Evolutionary conservation across 371 early-diverging fungal genomes (phyloP), one percentile per base, ranked within the genome.

Genomic region (Mortierella sp.): DNA sequence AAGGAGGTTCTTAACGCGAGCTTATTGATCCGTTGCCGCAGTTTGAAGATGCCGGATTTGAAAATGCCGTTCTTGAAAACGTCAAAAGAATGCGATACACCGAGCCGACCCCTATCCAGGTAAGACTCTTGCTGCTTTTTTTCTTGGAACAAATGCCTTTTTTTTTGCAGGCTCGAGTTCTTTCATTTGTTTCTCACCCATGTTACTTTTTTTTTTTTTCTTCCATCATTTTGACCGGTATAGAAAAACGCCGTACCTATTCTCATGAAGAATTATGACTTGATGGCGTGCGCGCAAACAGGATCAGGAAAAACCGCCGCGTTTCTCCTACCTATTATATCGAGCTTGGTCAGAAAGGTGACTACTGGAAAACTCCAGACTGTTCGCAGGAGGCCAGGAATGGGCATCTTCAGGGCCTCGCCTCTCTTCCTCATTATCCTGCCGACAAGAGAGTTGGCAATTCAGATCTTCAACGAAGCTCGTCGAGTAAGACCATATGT

Each of bases 221-320:
- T n/a, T n/a, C 38, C 27, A 14, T 13, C 26, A 19, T 18, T 47
- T 28, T 28, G 10, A 51, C n/a, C 34, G 34, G 10, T 34, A 10
- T 61, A 94, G 84, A 82, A 82, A 53, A 82, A 91, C 57, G 84
- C 90, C 19, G 86, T 94, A 28, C 88, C 93, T 5, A 82, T 91
- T 41, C 74, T 93, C 21, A 69, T 84, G 21, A 79, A 80, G 5
- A 88, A 88, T n/a, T 81, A 87, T 18, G 91, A 92, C 66, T 51
- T 94, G 38, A 87, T 94, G 83, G 91, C 90, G 0, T 91, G 91
- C 62, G 94, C 94, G 4, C 94, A 93, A 30, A 95, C 94, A 13
- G 86, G 89, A 30, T 89, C 89, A 43, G 93, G 93, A 31, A 93
- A 93, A 68, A 92, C 93, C 8, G 87, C 90, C 31, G 88, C 91